These are phyloP conservation scores for Xerocomus spinulosus DNA, from an alignment of 768 basidiomycete genomes.

Conservation along the genomic window DNA sequence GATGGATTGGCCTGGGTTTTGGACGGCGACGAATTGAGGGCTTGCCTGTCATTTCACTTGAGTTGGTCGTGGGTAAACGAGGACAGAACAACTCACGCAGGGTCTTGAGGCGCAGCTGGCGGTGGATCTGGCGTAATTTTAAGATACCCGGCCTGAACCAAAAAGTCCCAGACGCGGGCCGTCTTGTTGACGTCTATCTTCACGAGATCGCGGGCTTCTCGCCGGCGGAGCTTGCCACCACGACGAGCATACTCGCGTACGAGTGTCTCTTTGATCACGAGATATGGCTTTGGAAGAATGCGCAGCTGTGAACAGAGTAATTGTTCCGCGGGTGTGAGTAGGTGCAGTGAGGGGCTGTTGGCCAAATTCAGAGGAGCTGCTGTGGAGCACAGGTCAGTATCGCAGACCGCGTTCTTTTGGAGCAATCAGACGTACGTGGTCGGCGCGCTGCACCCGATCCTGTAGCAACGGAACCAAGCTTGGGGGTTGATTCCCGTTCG, in stretches of 20 bases:
- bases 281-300: constrained; percentile 91
- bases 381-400: constrained; percentile 13
- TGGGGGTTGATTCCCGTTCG: constrained; percentile 60
- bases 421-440: constrained; percentile 32
- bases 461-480: constrained; percentile 34
- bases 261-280: constrained; percentile 92
- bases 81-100: constrained; percentile 29
- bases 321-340: constrained; percentile 87
- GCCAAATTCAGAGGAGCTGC: constrained; percentile 81
- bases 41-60: constrained; percentile 10
- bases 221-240: constrained; percentile 79
- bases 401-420: background rate
- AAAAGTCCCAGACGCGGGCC: constrained; percentile 87
- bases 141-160: constrained; percentile 80
- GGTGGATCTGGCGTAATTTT: constrained; percentile 57
- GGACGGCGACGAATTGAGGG: constrained; percentile 20
- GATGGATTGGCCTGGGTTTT: constrained; percentile 25
- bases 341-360: constrained; percentile 83
- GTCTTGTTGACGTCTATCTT: constrained; percentile 95
- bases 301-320: constrained; percentile 82
- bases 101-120: constrained; percentile 32
- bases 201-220: constrained; percentile 86
- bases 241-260: constrained; percentile 90
- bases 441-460: constrained; percentile 38
- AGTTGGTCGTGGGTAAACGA: background rate